Evolutionary conservation across 2,329 filamentous ascomycete genomes (phyloP).

Genomic region (Pseudocercospora musae): DNA sequence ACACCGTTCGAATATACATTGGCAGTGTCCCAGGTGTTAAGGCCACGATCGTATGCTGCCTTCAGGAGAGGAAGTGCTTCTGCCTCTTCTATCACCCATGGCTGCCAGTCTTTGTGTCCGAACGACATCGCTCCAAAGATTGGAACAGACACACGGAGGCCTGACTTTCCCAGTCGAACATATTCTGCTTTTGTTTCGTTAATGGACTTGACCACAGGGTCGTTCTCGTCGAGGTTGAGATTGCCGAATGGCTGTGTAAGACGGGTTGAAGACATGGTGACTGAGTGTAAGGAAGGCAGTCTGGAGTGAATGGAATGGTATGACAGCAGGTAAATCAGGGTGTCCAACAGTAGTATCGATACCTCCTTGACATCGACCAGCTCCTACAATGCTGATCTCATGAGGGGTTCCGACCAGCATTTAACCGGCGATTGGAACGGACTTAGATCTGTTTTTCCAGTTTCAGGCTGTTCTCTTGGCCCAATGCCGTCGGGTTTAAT

Average conservation of each 20-base stretch:
- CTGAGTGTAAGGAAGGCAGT: neutral
- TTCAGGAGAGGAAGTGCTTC: conserved; percentile 57
- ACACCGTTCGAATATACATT: conserved; percentile 61
- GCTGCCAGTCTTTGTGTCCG: conserved; percentile 41
- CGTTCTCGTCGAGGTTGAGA: conserved; percentile 10
- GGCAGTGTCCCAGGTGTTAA: conserved; percentile 60
- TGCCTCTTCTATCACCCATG: conserved; percentile 36
- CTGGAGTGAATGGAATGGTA: neutral
- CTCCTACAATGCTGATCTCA: neutral
- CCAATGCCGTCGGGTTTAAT: too few relatives aligned
- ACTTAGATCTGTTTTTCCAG: neutral
- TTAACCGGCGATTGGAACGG: conserved; percentile 6
- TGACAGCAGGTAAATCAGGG: neutral
- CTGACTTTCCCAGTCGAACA: conserved; percentile 51
- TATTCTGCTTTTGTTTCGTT: conserved; percentile 43
- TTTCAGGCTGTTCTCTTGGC: too few relatives aligned
- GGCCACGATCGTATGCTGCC: conserved; percentile 59
- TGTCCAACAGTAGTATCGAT: neutral
- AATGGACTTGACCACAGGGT: conserved; percentile 13
- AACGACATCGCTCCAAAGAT: conserved; percentile 57
- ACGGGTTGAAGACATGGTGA: neutral
- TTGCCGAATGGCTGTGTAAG: conserved; percentile 3
- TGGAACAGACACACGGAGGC: conserved; percentile 55
- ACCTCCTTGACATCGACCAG: neutral
- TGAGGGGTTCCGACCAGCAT: neutral